Conservation (phyloP, 805 yeast genomes). For the Saccharomycopsis lassenensis region DNA sequence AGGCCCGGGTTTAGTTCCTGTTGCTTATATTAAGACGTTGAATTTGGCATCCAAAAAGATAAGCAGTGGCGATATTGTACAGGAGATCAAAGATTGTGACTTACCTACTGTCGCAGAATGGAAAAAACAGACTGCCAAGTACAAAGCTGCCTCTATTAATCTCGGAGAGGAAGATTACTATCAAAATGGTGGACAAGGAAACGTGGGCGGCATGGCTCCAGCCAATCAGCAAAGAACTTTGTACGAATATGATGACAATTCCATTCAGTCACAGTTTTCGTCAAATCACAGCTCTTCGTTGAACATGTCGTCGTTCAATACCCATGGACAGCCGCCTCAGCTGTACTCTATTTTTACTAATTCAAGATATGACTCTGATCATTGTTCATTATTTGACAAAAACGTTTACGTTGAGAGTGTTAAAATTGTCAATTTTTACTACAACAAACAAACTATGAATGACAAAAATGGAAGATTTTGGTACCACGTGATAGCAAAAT, state of each 20-base stretch:
- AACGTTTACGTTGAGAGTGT: constrained; percentile 32
- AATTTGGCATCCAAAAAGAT: constrained; percentile 60
- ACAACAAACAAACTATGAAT: constrained; percentile 32
- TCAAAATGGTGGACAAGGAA: too few species aligned
- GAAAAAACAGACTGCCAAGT: constrained; percentile 84
- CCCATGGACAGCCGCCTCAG: constrained; percentile 1
- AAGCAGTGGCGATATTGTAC: constrained; percentile 41
- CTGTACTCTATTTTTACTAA: constrained; percentile 3
- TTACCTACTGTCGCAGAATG: constrained; percentile 93
- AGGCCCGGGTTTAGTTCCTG: constrained; percentile 95
- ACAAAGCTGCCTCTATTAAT: constrained; percentile 81
- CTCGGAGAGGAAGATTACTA: constrained; percentile 31
- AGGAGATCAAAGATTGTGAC: constrained; percentile 52
- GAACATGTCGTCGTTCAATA: too few species aligned
- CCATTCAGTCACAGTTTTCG: background rate
- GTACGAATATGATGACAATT: constrained; percentile 11
- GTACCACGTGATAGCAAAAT: constrained; percentile 61
- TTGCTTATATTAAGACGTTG: constrained; percentile 74
- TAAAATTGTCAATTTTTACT: constrained; percentile 41
- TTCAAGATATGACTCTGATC: constrained; percentile 6
- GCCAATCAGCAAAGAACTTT: constrained; percentile 10
- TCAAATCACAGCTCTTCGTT: too few species aligned
- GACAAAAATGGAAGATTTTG: constrained; percentile 83
- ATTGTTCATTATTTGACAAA: constrained; percentile 10
- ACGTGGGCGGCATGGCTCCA: constrained; percentile 5